Evolutionary conservation across 192 early-diverging fungal species (phyloP).

Genomic region (Coemansia sp.): DNA sequence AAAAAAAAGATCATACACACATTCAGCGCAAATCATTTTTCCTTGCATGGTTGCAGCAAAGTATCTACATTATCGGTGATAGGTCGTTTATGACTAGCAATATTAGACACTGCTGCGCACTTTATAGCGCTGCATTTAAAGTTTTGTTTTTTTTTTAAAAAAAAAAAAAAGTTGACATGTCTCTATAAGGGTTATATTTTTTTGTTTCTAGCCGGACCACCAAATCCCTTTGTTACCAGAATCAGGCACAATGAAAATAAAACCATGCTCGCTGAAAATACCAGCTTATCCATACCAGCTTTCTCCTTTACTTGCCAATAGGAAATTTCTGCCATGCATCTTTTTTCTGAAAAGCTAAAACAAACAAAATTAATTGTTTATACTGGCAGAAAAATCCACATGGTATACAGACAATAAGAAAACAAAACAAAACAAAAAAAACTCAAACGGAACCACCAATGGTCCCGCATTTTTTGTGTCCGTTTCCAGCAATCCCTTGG

Average conservation of each 20-base stretch:
- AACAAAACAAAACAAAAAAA: not conserved
- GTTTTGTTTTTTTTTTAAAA: no score
- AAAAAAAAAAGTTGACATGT: not conserved
- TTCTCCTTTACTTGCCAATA: not conserved
- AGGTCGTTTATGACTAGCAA: no score
- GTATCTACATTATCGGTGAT: no score
- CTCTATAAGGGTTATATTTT: not conserved
- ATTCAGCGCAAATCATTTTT: no score
- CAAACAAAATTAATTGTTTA: not conserved
- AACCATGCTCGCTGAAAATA: not conserved
- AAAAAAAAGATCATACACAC: no score
- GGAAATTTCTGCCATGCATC: no score
- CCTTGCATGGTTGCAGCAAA: no score
- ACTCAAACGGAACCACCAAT: not conserved
- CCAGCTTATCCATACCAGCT: not conserved
- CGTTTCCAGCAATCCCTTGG: not conserved
- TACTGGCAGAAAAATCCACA: not conserved
- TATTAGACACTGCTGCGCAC: no score
- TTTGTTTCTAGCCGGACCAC: not conserved
- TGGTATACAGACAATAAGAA: not conserved
- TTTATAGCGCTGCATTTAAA: no score
- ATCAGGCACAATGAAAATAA: no score
- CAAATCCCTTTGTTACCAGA: no score
- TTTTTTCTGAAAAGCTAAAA: not conserved
- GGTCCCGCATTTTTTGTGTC: not conserved